Conservation (phyloP, 2,329 filamentous ascomycete genomes). For the Didymella arachidicola region DNA sequence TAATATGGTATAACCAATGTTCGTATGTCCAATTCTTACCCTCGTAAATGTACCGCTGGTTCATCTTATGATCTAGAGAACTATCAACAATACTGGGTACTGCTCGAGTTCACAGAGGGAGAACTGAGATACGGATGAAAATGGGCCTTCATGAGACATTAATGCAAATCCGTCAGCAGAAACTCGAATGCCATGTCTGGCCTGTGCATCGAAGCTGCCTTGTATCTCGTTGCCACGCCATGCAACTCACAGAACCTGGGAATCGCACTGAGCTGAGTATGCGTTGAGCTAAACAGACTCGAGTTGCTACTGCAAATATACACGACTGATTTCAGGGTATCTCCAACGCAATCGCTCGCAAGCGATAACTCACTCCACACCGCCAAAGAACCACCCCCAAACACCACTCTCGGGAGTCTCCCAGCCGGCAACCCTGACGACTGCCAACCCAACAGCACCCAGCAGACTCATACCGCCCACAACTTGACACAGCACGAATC, state of each 20-base stretch:
- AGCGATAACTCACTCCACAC: conserved; percentile 12
- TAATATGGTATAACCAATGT: neutral
- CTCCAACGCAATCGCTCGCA: neutral
- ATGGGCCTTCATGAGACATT: no score
- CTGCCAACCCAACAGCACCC: conserved; percentile 70
- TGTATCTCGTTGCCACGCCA: no score
- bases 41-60: neutral
- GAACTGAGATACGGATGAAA: no score
- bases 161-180: no score
- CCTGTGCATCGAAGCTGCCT: no score
- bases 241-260: no score
- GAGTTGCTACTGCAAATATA: neutral
- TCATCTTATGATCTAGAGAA: neutral
- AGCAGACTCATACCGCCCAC: conserved; percentile 77
- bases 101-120: no score
- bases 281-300: neutral
- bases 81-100: no score
- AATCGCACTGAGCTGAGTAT: neutral
- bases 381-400: conserved; percentile 38
- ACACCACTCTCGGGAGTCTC: conserved; percentile 39
- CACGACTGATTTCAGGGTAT: conserved; percentile 1
- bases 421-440: conserved; percentile 49
- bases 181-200: no score
- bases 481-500: conserved; percentile 75
- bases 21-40: neutral